phyloP scores from a whole-genome alignment of 2,329 filamentous ascomycete genomes.

The Phaeosphaeriaceae sp. region DNA sequence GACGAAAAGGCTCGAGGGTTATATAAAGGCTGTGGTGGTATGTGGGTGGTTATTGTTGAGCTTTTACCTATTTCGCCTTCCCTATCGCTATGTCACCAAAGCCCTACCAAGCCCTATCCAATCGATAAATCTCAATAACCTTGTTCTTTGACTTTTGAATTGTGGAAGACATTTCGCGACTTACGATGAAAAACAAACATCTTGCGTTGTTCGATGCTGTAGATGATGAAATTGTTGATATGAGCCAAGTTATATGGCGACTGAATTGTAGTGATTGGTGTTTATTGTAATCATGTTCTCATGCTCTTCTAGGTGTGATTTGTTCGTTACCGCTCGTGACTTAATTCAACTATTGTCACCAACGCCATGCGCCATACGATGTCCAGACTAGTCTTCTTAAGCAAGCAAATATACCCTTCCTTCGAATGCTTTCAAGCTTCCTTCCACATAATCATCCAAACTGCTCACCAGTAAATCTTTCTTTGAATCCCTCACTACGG shows the following conservation, averaged over 20 bases:
- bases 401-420: slow-evolving; percentile 38
- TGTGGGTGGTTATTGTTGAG: background rate
- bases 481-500: slow-evolving; percentile 36
- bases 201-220: too few species aligned
- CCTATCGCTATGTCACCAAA: background rate
- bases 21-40: background rate
- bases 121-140: background rate
- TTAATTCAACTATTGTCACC: too few species aligned
- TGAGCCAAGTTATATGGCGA: too few species aligned
- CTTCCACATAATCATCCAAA: slow-evolving; percentile 21
- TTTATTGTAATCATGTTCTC: too few species aligned
- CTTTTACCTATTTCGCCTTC: background rate
- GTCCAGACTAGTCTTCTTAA: background rate
- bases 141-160: too few species aligned
- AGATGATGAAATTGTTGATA: too few species aligned
- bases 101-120: background rate
- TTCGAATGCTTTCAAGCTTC: slow-evolving; percentile 33
- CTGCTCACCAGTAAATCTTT: slow-evolving; percentile 34
- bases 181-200: too few species aligned
- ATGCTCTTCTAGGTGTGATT: too few species aligned
- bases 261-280: too few species aligned
- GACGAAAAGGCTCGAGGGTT: slow-evolving; percentile 1
- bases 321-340: too few species aligned
- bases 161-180: too few species aligned
- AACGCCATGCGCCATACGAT: background rate